These are phyloP conservation scores for Fusarium neocosmosporiellum DNA, from an alignment of 2,329 filamentous ascomycete genomes.

Conservation along the genomic window DNA sequence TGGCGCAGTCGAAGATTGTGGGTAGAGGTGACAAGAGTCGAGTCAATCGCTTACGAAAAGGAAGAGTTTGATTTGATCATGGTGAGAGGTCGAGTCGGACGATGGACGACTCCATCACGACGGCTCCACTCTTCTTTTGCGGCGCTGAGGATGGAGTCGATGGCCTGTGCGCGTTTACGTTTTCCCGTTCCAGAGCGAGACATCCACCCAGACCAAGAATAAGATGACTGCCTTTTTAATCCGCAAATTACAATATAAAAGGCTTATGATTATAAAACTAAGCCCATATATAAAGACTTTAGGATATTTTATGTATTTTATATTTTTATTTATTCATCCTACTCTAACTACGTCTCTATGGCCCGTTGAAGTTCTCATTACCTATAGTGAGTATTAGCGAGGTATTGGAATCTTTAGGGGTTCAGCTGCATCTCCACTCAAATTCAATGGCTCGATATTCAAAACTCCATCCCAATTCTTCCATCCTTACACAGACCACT, in stretches of 20 bases:
- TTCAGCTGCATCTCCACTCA: slow-evolving; percentile 26
- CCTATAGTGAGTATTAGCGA: too few species aligned
- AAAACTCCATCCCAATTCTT: slow-evolving; percentile 3
- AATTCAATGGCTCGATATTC: slow-evolving; percentile 6
- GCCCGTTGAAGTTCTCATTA: too few species aligned
- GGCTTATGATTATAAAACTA: too few species aligned
- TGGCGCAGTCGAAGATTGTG: neutral
- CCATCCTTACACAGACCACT: slow-evolving; percentile 22
- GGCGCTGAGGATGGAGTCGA: neutral
- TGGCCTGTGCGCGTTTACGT: slow-evolving; percentile 37
- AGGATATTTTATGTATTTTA: too few species aligned
- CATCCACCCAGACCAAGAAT: too few species aligned
- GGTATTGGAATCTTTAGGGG: too few species aligned
- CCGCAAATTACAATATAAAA: too few species aligned
- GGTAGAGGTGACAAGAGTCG: neutral
- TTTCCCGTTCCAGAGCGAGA: slow-evolving; percentile 24
- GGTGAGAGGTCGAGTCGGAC: neutral
- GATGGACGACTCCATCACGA: slow-evolving; percentile 28
- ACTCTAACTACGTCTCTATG: too few species aligned
- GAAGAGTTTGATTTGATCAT: slow-evolving; percentile 32
- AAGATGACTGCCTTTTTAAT: too few species aligned
- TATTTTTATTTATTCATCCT: too few species aligned
- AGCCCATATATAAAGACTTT: too few species aligned
- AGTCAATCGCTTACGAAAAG: slow-evolving; percentile 10
- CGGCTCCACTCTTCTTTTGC: slow-evolving; percentile 8